Evolutionary conservation across 352 stramenopile species (phyloP).

Genomic region (Pythium folliculosum): DNA sequence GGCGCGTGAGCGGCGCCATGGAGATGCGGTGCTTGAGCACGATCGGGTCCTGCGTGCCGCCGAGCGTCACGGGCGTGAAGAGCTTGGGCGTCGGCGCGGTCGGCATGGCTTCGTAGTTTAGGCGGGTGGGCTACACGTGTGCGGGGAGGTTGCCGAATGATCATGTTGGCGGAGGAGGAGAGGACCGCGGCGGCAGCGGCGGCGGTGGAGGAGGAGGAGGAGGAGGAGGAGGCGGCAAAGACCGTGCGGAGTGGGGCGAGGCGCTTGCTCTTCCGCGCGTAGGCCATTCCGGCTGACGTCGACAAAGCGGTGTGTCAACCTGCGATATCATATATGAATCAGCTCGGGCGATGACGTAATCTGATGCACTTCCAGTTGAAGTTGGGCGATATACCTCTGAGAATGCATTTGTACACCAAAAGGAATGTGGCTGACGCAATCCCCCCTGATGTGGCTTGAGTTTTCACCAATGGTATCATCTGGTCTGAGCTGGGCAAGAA

Average conservation of each 20-base stretch:
- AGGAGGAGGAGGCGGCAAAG: too few relatives aligned
- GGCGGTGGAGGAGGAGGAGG: too few relatives aligned
- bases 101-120: slow-evolving; percentile 4
- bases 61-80: slow-evolving; percentile 60
- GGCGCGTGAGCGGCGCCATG: slow-evolving; percentile 42
- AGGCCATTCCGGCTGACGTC: neutral
- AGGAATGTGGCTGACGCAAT: neutral
- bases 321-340: neutral
- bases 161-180: neutral
- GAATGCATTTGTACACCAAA: neutral
- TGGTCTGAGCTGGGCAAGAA: neutral
- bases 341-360: neutral
- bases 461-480: neutral
- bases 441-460: neutral
- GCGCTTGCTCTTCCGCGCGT: neutral
- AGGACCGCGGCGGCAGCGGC: too few relatives aligned
- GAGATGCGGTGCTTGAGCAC: slow-evolving; percentile 42
- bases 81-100: slow-evolving; percentile 39
- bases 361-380: neutral
- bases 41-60: slow-evolving; percentile 49
- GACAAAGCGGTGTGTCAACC: neutral
- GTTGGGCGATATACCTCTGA: neutral
- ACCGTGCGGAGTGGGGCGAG: too few relatives aligned
- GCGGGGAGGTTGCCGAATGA: neutral
- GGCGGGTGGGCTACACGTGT: neutral